Evolutionary conservation across 1,284 basidiomycete genomes (phyloP), one percentile per base, ranked within the genome.

Genomic region (Leccinum subrobustum): DNA sequence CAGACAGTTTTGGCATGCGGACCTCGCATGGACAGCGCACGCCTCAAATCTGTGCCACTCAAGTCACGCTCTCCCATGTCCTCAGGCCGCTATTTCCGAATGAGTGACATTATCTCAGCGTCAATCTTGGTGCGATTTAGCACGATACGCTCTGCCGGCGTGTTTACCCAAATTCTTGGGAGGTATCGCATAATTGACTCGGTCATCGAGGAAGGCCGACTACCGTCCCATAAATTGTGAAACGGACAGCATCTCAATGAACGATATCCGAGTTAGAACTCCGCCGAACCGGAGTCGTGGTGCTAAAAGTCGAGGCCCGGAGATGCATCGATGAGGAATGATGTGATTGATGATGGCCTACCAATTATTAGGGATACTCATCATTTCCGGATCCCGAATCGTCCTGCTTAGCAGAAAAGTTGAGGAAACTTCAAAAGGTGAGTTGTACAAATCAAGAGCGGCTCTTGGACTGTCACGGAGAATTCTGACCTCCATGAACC

Each of bases 51-150:
- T 37, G 35, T 16, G 35, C 5, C 20, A 54, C 14, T 23, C 54
- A 48, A 33, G 33, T 52, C 54, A 54, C 56, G 16, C 12, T 59
- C 52, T 52, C 60, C 14, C 20, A 27, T 39, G 4, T 14, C 12
- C 37, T 14, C 37, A 53, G 48, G 27, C 31, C 20, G 25, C 35
- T 29, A 47, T 56, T 25, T 51, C 62, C 59, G 12, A 53, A 53
- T 23, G 16, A 6, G 54, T 29, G 14, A 6, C 27, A n/a, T 16
- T 16, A 69, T 66, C 67, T 59, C 59, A 55, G 63, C 57, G 60
- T 60, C 58, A 68, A 60, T 69, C 65, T 69, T 44, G 50, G 11
- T 57, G 54, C 18, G 58, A 58, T 35, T n/a, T 51, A 51, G 31
- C 4, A 48, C 20, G 6, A 44, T 62, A 58, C 54, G 54, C 50